Percentiles rank a stretch among this genome's conserved stretches.
These are phyloP conservation scores for Aspergillus transmontanensis DNA, from an alignment of 2,329 filamentous ascomycete genomes.

Conservation along the genomic window DNA sequence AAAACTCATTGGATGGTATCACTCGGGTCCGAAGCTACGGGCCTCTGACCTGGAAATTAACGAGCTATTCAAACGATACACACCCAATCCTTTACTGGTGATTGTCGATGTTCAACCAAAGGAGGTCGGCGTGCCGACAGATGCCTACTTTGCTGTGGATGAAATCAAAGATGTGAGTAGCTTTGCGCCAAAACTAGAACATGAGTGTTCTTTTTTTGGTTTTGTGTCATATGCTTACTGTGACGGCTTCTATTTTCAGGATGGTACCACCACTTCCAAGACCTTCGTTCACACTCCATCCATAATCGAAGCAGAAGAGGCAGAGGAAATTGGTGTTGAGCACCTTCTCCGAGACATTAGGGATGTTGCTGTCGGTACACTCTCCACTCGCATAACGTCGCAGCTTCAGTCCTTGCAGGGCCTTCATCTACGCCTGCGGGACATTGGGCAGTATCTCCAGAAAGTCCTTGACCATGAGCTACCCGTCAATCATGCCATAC, in stretches of 20 bases:
- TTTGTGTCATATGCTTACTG: neutral
- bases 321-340: constrained; percentile 98
- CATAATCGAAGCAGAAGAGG: constrained; percentile 97
- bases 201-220: neutral
- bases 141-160: constrained; percentile 98
- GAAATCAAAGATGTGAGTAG: constrained; percentile 94
- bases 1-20: constrained; percentile 99
- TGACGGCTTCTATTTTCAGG: constrained; percentile 55
- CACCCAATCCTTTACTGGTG: constrained; percentile 90
- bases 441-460: constrained; percentile 93
- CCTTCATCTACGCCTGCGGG: constrained; percentile 87
- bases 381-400: constrained; percentile 95
- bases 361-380: constrained; percentile 93
- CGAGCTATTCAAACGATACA: constrained; percentile 99
- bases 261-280: constrained; percentile 93
- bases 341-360: constrained; percentile 96
- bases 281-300: constrained; percentile 98
- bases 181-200: neutral
- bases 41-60: constrained; percentile 99
- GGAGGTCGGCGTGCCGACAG: constrained; percentile 94
- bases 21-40: constrained; percentile 94
- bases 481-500: constrained; percentile 94
- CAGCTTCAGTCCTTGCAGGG: constrained; percentile 97
- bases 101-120: constrained; percentile 99
- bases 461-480: constrained; percentile 92